Conservation (phyloP, 306 rosid genomes). For the Neltuma alba region DNA sequence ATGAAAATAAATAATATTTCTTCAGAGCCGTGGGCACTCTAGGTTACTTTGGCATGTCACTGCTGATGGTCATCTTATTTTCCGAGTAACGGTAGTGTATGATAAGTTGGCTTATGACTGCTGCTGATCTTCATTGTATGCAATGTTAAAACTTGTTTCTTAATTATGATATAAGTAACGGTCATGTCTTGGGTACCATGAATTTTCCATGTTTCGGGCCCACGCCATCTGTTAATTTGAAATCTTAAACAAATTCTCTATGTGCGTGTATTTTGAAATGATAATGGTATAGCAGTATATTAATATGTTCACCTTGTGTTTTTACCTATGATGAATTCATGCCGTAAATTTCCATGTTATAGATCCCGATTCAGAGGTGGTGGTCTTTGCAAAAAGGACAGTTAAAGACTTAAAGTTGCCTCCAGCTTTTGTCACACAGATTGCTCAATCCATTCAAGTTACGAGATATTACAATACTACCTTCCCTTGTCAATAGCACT, state of each 20-base stretch:
- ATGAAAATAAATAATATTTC: no score
- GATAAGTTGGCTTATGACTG: not conserved
- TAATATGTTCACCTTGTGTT: not conserved
- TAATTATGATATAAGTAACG: not conserved
- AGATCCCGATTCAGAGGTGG: conserved; percentile 90
- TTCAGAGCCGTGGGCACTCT: not conserved
- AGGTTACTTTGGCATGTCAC: not conserved
- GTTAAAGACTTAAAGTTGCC: conserved; percentile 87
- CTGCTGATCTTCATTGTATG: not conserved
- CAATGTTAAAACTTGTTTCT: not conserved
- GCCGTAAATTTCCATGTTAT: not conserved
- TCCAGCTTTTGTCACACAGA: conserved; percentile 72
- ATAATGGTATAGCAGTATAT: not conserved
- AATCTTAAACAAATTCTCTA: not conserved
- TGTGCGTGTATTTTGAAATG: not conserved
- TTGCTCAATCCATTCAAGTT: conserved; percentile 87
- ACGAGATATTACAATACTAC: conserved; percentile 7
- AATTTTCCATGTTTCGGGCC: not conserved
- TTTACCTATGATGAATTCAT: not conserved
- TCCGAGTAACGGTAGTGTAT: not conserved
- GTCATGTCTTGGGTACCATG: not conserved
- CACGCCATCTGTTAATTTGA: not conserved
- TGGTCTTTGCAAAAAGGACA: conserved; percentile 73
- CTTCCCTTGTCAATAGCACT: not conserved
- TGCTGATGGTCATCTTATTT: not conserved